Percentiles rank a stretch among this genome's conserved stretches.
Evolutionary conservation across 106 monocot species (phyloP).

Genomic region (Hemerocallis citrina): DNA sequence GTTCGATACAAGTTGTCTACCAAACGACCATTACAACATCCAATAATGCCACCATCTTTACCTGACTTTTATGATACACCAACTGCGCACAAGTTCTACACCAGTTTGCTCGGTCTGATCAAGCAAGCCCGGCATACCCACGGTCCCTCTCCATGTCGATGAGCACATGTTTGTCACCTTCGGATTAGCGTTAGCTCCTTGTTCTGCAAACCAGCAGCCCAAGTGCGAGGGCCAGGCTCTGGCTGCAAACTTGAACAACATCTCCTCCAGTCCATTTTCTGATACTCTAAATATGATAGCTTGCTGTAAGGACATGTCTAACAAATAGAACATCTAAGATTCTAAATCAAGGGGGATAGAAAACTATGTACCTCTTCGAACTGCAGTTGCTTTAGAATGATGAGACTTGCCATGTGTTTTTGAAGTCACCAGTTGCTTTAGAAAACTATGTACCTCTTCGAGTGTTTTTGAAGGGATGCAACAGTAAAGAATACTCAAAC

Average conservation of each 20-base stretch:
- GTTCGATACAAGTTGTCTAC: slow-evolving; percentile 23
- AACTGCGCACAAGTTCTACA: slow-evolving; percentile 61
- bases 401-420: no score
- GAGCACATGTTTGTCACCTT: slow-evolving; percentile 59
- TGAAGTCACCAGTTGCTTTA: no score
- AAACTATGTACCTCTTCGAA: no score
- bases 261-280: slow-evolving; percentile 57
- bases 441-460: no score
- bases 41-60: slow-evolving; percentile 41
- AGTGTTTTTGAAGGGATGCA: no score
- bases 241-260: slow-evolving; percentile 65
- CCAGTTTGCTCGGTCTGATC: slow-evolving; percentile 24
- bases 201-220: slow-evolving; percentile 18
- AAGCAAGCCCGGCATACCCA: slow-evolving; percentile 7
- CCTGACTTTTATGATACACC: slow-evolving; percentile 49
- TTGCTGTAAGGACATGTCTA: no score
- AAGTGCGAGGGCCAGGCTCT: slow-evolving; percentile 17
- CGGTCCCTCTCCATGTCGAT: slow-evolving; percentile 55
- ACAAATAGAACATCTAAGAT: no score
- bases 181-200: slow-evolving; percentile 40
- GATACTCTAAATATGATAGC: no score
- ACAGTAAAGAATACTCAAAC: no score
- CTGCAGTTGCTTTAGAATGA: no score
- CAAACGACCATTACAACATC: not conserved
- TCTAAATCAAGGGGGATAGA: no score